phyloP scores from a whole-genome alignment of 495 filamentous ascomycete genomes.

The Neurospora sp. region DNA sequence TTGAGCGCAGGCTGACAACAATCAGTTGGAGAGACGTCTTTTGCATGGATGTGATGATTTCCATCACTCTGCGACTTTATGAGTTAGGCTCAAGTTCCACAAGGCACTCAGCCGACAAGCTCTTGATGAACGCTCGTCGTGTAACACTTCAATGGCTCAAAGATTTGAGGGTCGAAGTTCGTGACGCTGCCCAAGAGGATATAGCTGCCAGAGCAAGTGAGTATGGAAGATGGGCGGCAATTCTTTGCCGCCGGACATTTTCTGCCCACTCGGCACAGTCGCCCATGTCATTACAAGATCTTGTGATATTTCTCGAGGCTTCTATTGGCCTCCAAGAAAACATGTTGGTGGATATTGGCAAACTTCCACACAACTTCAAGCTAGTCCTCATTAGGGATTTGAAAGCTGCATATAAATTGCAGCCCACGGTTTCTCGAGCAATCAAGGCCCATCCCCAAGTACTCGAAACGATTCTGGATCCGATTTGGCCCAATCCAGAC shows the following conservation, averaged over 20 bases:
- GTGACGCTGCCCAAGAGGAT: not conserved
- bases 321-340: not conserved
- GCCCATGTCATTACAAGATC: not conserved
- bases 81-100: conserved; percentile 6
- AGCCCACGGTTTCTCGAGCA: not conserved
- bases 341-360: not conserved
- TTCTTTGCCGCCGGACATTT: conserved; percentile 5
- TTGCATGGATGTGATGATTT: conserved; percentile 40
- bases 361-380: not conserved
- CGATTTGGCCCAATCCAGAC: not conserved
- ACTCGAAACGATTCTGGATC: not conserved
- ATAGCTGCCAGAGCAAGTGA: not conserved
- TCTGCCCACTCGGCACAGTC: not conserved
- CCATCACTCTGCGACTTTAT: conserved; percentile 26
- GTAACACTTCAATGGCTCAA: not conserved
- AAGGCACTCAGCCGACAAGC: not conserved
- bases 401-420: not conserved
- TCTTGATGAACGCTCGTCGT: not conserved
- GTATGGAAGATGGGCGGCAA: conserved; percentile 1
- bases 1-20: conserved; percentile 28
- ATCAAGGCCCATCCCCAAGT: not conserved
- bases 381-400: not conserved
- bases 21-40: conserved; percentile 48
- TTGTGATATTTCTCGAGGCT: not conserved
- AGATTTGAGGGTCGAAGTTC: not conserved